These are phyloP conservation scores for Aspergillus ochraceoroseus DNA, from an alignment of 2,329 filamentous ascomycete species.

Conservation along the genomic window DNA sequence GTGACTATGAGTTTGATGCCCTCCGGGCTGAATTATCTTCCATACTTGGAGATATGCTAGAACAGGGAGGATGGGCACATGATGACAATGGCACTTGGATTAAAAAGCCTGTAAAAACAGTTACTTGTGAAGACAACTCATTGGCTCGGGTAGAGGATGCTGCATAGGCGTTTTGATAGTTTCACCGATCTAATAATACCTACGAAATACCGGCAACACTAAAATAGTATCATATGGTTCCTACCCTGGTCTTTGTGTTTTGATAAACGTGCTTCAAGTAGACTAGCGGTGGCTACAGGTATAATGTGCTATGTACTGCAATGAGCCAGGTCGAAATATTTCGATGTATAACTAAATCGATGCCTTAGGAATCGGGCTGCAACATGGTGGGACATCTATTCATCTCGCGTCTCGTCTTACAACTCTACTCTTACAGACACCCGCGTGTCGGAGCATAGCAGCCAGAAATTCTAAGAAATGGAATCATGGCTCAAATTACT, in stretches of 20 bases:
- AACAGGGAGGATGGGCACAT: conserved; percentile 27
- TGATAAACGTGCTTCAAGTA: too few species aligned
- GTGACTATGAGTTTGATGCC: conserved; percentile 32
- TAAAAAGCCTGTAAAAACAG: conserved; percentile 1
- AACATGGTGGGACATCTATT: neutral
- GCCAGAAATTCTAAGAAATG: too few species aligned
- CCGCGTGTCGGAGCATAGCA: too few species aligned
- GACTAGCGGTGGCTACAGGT: too few species aligned
- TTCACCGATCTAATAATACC: too few species aligned
- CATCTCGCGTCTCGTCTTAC: neutral
- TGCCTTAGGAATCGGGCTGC: conserved; percentile 11
- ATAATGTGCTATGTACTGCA: neutral
- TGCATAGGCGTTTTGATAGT: too few species aligned
- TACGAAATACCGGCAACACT: too few species aligned
- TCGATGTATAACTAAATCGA: neutral
- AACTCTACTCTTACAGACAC: too few species aligned
- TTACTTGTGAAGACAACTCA: neutral
- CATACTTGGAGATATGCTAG: conserved; percentile 25
- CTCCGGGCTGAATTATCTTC: conserved; percentile 27
- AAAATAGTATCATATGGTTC: too few species aligned
- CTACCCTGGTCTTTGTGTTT: too few species aligned
- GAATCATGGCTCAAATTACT: too few species aligned
- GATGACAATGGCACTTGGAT: conserved; percentile 32
- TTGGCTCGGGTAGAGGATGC: too few species aligned
- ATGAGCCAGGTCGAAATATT: neutral